Percentiles rank a stretch among this genome's conserved stretches.
phyloP scores from a whole-genome alignment of 2,329 filamentous ascomycete genomes.

The Berkeleyomyces basicola region DNA sequence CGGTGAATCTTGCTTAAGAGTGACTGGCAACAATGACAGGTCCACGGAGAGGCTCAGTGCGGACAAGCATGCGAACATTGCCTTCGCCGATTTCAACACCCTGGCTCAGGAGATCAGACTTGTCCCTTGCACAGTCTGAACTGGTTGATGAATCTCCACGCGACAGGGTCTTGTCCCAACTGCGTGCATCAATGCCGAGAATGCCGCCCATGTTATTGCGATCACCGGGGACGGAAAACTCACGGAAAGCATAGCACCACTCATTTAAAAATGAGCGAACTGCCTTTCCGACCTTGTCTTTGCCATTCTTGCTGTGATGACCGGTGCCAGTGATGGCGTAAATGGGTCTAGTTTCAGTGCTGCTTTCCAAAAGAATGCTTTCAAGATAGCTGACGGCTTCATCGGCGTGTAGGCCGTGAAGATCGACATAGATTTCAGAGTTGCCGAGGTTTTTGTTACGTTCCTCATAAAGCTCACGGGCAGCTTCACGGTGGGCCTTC shows the following conservation, averaged over 20 bases:
- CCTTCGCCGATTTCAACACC: constrained; percentile 52
- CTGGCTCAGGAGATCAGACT: constrained; percentile 43
- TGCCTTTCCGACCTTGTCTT: constrained; percentile 94
- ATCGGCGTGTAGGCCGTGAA: constrained; percentile 96
- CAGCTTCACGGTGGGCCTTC: constrained; percentile 88
- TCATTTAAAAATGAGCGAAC: constrained; percentile 83
- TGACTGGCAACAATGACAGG: neutral
- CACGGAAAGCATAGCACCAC: constrained; percentile 87
- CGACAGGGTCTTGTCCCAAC: constrained; percentile 45
- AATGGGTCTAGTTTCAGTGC: constrained; percentile 53
- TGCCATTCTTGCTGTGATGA: constrained; percentile 95
- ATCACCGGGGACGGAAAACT: constrained; percentile 94
- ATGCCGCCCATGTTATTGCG: constrained; percentile 66
- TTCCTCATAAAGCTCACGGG: constrained; percentile 80
- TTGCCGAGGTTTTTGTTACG: constrained; percentile 56
- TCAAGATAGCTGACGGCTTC: constrained; percentile 92
- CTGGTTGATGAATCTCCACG: constrained; percentile 25
- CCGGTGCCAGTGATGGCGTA: constrained; percentile 96
- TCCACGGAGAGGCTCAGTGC: constrained; percentile 21
- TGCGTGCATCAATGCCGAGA: constrained; percentile 48
- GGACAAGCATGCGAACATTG: constrained; percentile 47
- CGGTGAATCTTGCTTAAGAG: neutral
- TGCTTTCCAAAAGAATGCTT: constrained; percentile 70
- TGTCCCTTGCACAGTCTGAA: constrained; percentile 21
- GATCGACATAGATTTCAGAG: constrained; percentile 78